phyloP scores from a whole-genome alignment of 2,329 filamentous ascomycete species.

The Aspergillus viridinutans region DNA sequence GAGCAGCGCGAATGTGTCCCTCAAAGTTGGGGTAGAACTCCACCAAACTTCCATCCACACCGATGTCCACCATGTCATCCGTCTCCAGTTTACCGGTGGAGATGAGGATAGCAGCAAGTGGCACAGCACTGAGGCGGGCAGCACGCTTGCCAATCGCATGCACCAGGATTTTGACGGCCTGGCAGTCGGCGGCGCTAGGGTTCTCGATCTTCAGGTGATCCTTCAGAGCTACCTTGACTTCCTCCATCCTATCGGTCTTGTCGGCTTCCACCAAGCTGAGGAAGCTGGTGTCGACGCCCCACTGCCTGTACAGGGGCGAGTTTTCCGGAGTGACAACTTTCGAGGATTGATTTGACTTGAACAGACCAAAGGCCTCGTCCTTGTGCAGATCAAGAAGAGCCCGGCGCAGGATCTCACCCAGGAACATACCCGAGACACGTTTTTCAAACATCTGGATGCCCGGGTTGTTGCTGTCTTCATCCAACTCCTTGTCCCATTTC shows the following conservation, averaged over 20 bases:
- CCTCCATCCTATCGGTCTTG: conserved; percentile 64
- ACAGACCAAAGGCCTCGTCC: conserved; percentile 63
- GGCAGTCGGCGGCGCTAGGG: conserved; percentile 75
- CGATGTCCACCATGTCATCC: conserved; percentile 76
- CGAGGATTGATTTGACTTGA: conserved; percentile 70
- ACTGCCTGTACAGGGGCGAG: conserved; percentile 69
- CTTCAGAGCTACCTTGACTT: conserved; percentile 73
- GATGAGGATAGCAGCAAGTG: conserved; percentile 78
- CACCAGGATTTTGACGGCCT: conserved; percentile 79
- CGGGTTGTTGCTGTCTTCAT: conserved; percentile 78
- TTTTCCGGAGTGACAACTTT: conserved; percentile 65
- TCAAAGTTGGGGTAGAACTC: conserved; percentile 95
- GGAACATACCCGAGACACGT: conserved; percentile 95
- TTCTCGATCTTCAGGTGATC: conserved; percentile 71
- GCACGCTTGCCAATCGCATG: conserved; percentile 83
- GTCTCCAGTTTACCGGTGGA: conserved; percentile 68
- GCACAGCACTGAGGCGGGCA: conserved; percentile 80
- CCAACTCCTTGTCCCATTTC: conserved; percentile 72
- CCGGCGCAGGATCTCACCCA: conserved; percentile 86
- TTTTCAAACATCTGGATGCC: conserved; percentile 99
- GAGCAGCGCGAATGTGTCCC: conserved; percentile 77
- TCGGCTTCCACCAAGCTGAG: conserved; percentile 84
- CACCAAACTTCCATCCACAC: conserved; percentile 89
- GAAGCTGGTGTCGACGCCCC: conserved; percentile 88
- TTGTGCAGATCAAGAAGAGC: conserved; percentile 69